Evolutionary conservation across 108 stramenopile genomes (phyloP).

Genomic region (Cylindrotheca closterium): DNA sequence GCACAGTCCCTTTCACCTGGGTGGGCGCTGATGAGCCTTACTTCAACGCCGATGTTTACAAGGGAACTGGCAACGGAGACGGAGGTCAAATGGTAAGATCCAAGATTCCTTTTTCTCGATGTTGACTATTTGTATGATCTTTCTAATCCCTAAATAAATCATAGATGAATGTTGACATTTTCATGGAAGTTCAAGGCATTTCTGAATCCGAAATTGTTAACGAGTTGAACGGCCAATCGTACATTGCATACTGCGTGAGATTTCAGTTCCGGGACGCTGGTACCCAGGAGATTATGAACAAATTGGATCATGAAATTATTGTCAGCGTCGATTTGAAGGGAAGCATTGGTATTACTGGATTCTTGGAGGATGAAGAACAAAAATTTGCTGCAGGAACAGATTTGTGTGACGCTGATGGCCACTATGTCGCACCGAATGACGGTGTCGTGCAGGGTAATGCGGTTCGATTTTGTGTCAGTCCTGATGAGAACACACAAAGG

Average conservation of each 20-base stretch:
- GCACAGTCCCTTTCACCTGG: not conserved
- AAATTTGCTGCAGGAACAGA: not conserved
- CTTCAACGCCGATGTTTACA: not conserved
- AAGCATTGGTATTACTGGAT: not conserved
- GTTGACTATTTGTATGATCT: no score
- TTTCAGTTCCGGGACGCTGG: not conserved
- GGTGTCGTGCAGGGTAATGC: not conserved
- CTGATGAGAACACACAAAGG: not conserved
- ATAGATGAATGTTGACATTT: not conserved
- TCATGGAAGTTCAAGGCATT: not conserved
- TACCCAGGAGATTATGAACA: not conserved
- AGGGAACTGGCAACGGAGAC: not conserved
- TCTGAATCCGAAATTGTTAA: not conserved
- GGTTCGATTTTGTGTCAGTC: slow-evolving; percentile 5
- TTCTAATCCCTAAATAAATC: no score
- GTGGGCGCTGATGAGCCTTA: not conserved
- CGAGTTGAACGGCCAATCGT: not conserved
- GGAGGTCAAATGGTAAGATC: not conserved
- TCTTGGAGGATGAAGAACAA: not conserved
- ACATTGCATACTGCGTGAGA: not conserved
- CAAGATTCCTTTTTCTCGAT: no score
- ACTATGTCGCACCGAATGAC: not conserved
- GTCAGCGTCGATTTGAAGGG: not conserved
- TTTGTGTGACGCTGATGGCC: not conserved
- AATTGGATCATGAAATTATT: not conserved